A percentile compares a stretch with the other conserved stretches of the same genome.
phyloP scores from a whole-genome alignment of 768 basidiomycete species.

The Boletus pseudopeckii region DNA sequence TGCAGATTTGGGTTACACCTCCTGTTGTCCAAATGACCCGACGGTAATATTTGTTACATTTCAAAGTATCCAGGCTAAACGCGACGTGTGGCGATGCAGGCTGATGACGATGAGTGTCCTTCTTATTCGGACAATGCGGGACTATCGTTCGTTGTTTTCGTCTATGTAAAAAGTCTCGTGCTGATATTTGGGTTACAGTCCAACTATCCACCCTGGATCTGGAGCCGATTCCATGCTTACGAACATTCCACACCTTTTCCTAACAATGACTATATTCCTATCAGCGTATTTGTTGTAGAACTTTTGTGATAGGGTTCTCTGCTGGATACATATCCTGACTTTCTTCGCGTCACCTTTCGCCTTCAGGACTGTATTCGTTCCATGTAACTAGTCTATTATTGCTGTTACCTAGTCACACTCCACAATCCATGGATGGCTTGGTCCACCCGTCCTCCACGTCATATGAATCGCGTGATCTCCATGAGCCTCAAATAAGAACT shows the following conservation, averaged over 20 bases:
- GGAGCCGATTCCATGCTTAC: slow-evolving; percentile 11
- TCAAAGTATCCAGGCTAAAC: slow-evolving; percentile 1
- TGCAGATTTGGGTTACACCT: slow-evolving; percentile 49
- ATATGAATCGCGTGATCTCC: too few species aligned
- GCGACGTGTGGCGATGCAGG: slow-evolving; percentile 27
- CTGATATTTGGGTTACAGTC: slow-evolving; percentile 23
- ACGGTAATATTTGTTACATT: slow-evolving; percentile 37
- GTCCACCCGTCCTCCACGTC: background rate
- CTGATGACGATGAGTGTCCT: slow-evolving; percentile 52
- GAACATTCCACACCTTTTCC: slow-evolving; percentile 15
- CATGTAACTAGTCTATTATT: background rate
- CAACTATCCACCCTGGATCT: slow-evolving; percentile 29
- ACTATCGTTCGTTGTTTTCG: slow-evolving; percentile 46
- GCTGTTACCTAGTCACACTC: background rate
- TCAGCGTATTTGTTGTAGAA: slow-evolving; percentile 18
- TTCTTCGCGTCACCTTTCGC: slow-evolving; percentile 1
- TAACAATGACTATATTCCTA: slow-evolving; percentile 16
- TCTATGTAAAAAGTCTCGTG: background rate
- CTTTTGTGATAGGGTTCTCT: background rate
- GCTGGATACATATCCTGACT: background rate
- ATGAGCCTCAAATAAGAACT: background rate
- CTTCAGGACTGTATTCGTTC: background rate
- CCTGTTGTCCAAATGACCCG: slow-evolving; percentile 73
- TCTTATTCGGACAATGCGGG: slow-evolving; percentile 69
- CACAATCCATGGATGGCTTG: background rate